Conservation (phyloP, 768 basidiomycete species). For the Coprinopsis cinerea region DNA sequence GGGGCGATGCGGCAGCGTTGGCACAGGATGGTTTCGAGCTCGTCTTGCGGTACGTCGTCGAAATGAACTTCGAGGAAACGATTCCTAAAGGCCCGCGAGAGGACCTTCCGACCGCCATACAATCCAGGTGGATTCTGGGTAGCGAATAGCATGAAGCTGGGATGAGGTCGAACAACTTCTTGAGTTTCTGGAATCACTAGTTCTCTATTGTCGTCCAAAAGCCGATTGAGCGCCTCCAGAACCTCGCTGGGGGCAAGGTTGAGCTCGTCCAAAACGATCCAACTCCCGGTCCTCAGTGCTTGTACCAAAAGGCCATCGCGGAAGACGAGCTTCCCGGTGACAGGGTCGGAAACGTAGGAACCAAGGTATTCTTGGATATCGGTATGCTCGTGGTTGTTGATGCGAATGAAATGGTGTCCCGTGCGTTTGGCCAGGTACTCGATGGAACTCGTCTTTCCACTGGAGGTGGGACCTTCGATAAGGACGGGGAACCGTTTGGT, state of each 20-base stretch:
- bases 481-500: slow-evolving; percentile 90
- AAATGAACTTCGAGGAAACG: slow-evolving; percentile 98
- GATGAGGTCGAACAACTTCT: slow-evolving; percentile 89
- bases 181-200: slow-evolving; percentile 93
- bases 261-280: slow-evolving; percentile 97
- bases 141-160: slow-evolving; percentile 96
- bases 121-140: slow-evolving; percentile 97
- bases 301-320: slow-evolving; percentile 92
- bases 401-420: slow-evolving; percentile 92
- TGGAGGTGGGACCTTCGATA: slow-evolving; percentile 97
- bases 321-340: slow-evolving; percentile 91
- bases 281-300: slow-evolving; percentile 86
- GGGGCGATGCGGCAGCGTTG: slow-evolving; percentile 91
- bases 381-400: slow-evolving; percentile 99
- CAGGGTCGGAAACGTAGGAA: slow-evolving; percentile 89
- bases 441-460: slow-evolving; percentile 94
- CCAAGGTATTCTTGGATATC: slow-evolving; percentile 99
- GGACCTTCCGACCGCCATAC: slow-evolving; percentile 90
- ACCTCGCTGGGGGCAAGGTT: slow-evolving; percentile 98
- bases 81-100: slow-evolving; percentile 95
- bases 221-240: slow-evolving; percentile 91
- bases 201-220: slow-evolving; percentile 97
- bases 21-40: slow-evolving; percentile 91
- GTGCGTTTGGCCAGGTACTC: slow-evolving; percentile 92
- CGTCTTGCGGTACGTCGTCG: slow-evolving; percentile 90